A percentile compares a stretch with the other conserved stretches of the same genome.
Evolutionary conservation across 129 eudicot species (phyloP).

Genomic region (sunflower (Helianthus annuus)): DNA sequence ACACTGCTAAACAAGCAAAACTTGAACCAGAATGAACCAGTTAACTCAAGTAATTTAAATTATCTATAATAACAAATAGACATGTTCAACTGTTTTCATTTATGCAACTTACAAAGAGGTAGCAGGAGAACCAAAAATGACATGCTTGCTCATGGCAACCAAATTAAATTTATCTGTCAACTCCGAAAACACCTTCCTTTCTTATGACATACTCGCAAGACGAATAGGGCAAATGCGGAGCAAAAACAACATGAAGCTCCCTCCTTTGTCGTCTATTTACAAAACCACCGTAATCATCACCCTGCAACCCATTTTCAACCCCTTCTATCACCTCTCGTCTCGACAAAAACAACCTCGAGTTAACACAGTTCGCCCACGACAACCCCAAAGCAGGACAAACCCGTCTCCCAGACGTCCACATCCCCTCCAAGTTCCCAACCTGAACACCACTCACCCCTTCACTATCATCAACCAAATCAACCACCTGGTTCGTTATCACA

Average conservation of each 20-base stretch:
- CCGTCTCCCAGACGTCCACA: slow-evolving; percentile 77
- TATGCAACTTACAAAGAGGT: slow-evolving; percentile 13
- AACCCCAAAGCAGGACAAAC: slow-evolving; percentile 88
- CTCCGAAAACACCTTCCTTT: slow-evolving; percentile 77
- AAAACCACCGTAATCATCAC: slow-evolving; percentile 16
- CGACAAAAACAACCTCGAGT: slow-evolving; percentile 71
- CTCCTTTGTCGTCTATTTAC: slow-evolving; percentile 45
- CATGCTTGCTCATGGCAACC: not conserved
- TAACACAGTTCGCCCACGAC: slow-evolving; percentile 90
- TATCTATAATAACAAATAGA: not conserved
- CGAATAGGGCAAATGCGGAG: slow-evolving; percentile 84
- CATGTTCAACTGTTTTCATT: slow-evolving; percentile 10
- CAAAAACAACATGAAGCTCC: slow-evolving; percentile 72
- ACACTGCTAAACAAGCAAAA: slow-evolving; percentile 10
- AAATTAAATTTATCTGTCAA: slow-evolving; percentile 33
- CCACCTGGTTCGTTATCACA: slow-evolving; percentile 87
- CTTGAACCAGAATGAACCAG: not conserved
- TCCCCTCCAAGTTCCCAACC: slow-evolving; percentile 60
- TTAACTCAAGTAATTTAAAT: slow-evolving; percentile 1
- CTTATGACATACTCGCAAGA: slow-evolving; percentile 63
- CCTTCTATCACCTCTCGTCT: slow-evolving; percentile 45
- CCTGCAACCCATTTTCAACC: slow-evolving; percentile 31
- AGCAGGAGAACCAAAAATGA: not conserved
- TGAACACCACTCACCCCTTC: slow-evolving; percentile 44
- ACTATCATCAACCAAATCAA: slow-evolving; percentile 53